These are phyloP conservation scores for Phytophthora fragariaefolia DNA, from an alignment of 352 stramenopile species.

Conservation along the genomic window DNA sequence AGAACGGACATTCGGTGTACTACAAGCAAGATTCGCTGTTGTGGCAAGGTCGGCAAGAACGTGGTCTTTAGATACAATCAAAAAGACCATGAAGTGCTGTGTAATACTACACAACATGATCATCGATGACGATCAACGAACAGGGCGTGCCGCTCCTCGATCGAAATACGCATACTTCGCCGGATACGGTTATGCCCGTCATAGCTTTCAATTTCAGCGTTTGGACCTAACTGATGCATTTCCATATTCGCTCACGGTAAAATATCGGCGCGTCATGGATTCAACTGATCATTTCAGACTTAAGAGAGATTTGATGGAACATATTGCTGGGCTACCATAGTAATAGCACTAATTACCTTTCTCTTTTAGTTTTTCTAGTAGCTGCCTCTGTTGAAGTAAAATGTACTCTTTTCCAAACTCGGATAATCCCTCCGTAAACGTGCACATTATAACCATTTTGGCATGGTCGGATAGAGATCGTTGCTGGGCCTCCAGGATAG, in stretches of 20 bases:
- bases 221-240: background rate
- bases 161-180: constrained; percentile 9
- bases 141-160: background rate
- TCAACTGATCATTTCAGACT: background rate
- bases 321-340: constrained; percentile 3
- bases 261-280: background rate
- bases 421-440: constrained; percentile 3
- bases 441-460: constrained; percentile 2
- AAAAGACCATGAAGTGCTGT: constrained; percentile 3
- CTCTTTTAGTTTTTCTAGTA: constrained; percentile 2
- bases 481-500: constrained; percentile 5
- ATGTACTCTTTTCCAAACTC: constrained; percentile 9
- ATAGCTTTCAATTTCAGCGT: background rate
- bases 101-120: constrained; percentile 24
- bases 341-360: background rate
- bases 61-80: constrained; percentile 1
- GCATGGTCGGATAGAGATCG: background rate
- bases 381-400: background rate
- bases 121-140: constrained; percentile 5
- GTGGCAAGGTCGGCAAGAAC: background rate
- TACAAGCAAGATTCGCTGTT: constrained; percentile 8
- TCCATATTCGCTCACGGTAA: background rate
- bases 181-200: background rate
- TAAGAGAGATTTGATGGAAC: background rate
- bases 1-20: background rate